These are phyloP conservation scores for Orbilia quercus DNA, from an alignment of 2,329 filamentous ascomycete species.

Conservation along the genomic window DNA sequence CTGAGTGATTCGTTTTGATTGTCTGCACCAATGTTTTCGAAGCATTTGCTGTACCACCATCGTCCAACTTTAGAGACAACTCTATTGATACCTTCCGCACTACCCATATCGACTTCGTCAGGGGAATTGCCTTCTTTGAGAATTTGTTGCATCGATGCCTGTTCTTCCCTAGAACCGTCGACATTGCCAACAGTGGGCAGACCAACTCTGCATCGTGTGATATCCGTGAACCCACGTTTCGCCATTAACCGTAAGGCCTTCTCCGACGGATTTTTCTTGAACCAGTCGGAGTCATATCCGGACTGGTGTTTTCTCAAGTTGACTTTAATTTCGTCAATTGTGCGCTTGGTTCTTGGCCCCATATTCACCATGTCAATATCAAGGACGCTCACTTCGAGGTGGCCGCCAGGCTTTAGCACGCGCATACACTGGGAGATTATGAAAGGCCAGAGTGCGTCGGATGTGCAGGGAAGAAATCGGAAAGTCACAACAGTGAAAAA, in stretches of 20 bases:
- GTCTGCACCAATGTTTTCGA: conserved; percentile 71
- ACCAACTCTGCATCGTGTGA: conserved; percentile 81
- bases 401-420: conserved; percentile 80
- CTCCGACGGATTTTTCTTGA: conserved; percentile 65
- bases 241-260: conserved; percentile 74
- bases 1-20: conserved; percentile 67
- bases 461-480: conserved; percentile 77
- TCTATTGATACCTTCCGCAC: conserved; percentile 80
- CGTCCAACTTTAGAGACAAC: conserved; percentile 91
- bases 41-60: conserved; percentile 97
- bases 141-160: conserved; percentile 54
- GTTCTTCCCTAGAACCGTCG: conserved; percentile 65
- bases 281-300: conserved; percentile 68
- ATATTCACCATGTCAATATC: conserved; percentile 86
- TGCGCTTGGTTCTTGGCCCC: conserved; percentile 76
- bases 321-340: conserved; percentile 77
- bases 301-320: conserved; percentile 71
- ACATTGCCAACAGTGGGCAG: conserved; percentile 71
- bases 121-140: conserved; percentile 59
- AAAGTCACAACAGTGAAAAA: conserved; percentile 82
- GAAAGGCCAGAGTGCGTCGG: conserved; percentile 76
- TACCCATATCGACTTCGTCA: conserved; percentile 62
- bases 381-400: conserved; percentile 80
- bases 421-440: conserved; percentile 80
- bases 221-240: conserved; percentile 75